phyloP scores from a whole-genome alignment of 768 basidiomycete species.

The Hirschioporus abietinus region DNA sequence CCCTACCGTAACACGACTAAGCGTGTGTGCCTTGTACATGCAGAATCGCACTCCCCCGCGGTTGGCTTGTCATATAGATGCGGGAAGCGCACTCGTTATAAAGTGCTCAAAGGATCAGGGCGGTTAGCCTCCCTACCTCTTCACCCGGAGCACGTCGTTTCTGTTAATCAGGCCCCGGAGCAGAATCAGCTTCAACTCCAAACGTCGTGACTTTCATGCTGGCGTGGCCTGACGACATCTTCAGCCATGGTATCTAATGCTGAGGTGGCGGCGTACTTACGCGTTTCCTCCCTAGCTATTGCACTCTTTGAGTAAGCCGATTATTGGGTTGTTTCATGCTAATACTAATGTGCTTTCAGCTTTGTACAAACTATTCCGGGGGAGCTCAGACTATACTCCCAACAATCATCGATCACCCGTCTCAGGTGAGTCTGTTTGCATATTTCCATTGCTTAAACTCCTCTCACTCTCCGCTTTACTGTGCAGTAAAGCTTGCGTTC shows the following conservation, averaged over 20 bases:
- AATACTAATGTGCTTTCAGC: background rate
- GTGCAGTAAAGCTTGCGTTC: slow-evolving; percentile 9
- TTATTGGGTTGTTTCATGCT: background rate
- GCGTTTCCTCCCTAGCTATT: slow-evolving; percentile 8
- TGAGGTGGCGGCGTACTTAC: slow-evolving; percentile 7
- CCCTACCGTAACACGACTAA: background rate
- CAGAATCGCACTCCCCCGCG: background rate
- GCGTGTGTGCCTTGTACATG: background rate
- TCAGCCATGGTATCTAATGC: background rate
- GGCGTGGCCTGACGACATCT: background rate
- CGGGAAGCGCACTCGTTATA: background rate
- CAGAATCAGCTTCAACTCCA: background rate
- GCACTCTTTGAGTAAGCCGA: slow-evolving; percentile 10
- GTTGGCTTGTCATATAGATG: background rate
- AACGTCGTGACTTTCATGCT: background rate
- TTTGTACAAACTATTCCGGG: slow-evolving; percentile 8
- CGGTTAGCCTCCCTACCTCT: background rate
- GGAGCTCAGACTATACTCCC: slow-evolving; percentile 8
- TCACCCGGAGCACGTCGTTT: background rate
- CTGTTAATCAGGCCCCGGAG: background rate
- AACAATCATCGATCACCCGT: slow-evolving; percentile 6
- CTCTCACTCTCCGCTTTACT: background rate
- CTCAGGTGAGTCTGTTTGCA: slow-evolving; percentile 6
- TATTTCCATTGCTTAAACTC: background rate
- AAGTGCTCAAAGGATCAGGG: background rate